Base-by-base conservation (phyloP, 2,329 filamentous ascomycete genomes). In the Alternaria triticina region DNA sequence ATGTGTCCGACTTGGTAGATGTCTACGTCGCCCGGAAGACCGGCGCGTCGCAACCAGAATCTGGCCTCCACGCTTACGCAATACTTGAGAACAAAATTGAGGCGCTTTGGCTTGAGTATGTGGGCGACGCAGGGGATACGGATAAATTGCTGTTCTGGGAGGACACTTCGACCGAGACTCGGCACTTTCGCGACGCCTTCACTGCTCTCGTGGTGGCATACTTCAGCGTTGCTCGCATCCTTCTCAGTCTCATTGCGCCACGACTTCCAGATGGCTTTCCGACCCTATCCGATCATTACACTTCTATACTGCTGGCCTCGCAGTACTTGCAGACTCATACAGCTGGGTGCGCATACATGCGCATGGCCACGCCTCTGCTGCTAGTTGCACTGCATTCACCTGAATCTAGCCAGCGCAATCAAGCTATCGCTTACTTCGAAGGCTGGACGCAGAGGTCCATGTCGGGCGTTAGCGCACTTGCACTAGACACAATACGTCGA, bases 311-410 rank as follows among this genome's bases (percentile, higher is more conserved):
- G 13, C 59, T 72, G 12, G 71, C 66, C 12, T 69, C 72, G 11
- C 46, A 27, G n/a, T 72, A 69, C 54, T 50, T 76, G n/a, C 56
- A 68, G 5, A 62, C 65, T 5, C 43, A 67, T 15, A 65, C 50
- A 15, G 71, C 74, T 30, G 75, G 74, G 1, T 73, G 69, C 52
- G 71, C 74, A 30, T 76, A 73, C 36, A 78, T 76, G 71, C 70
- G 76, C 11, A 75, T 77, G 69, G 71, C 72, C 6, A 69, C 70
- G 8, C 74, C 75, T 17, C 52, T 78, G 2, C 71, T 75, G 27
- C 59, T 76, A 4, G 75, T 79, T 15, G 70, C 72, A 3, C 51
- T 77, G 27, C 68, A 77, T 66, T 66, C 67, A 20, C 67, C 62
- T 9, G 28, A 28, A 28, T 15, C 20, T 12, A 60, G 46, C 52